Evolutionary conservation across 208 protist genomes (phyloP).

Genomic region (Acanthamoeba culbertsoni): DNA sequence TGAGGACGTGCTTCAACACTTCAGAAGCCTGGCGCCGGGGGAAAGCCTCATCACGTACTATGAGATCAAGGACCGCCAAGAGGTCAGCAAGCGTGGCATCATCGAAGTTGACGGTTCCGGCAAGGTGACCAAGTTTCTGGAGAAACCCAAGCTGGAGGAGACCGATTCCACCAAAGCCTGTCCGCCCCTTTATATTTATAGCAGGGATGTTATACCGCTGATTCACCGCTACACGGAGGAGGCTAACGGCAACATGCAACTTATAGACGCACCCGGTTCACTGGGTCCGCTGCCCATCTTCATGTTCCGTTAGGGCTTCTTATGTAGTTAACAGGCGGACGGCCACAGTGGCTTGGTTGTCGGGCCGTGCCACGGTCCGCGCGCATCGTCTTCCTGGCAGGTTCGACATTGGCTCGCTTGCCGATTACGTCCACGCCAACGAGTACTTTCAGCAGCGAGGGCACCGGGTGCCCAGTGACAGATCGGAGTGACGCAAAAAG

Average conservation of each 20-base stretch:
- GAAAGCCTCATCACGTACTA: constrained; percentile 40
- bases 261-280: not conserved
- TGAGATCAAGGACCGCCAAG: not conserved
- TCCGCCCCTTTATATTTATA: constrained; percentile 8
- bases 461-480: too few relatives aligned
- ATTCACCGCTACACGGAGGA: constrained; percentile 6
- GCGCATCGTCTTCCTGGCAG: not conserved
- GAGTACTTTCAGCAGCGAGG: not conserved
- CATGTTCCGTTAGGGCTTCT: not conserved
- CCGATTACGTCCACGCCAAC: not conserved
- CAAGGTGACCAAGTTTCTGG: not conserved
- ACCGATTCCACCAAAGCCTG: not conserved
- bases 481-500: too few relatives aligned
- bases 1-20: not conserved
- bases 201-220: not conserved
- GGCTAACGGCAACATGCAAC: not conserved
- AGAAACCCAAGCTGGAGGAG: constrained; percentile 40
- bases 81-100: constrained; percentile 43
- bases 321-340: not conserved
- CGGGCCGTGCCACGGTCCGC: not conserved
- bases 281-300: not conserved
- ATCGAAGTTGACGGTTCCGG: not conserved
- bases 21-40: not conserved
- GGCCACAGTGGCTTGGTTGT: not conserved
- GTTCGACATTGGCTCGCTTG: constrained; percentile 23